These are phyloP conservation scores for Solanum hybrid DNA, from an alignment of 305 asterid genomes.

Conservation along the genomic window DNA sequence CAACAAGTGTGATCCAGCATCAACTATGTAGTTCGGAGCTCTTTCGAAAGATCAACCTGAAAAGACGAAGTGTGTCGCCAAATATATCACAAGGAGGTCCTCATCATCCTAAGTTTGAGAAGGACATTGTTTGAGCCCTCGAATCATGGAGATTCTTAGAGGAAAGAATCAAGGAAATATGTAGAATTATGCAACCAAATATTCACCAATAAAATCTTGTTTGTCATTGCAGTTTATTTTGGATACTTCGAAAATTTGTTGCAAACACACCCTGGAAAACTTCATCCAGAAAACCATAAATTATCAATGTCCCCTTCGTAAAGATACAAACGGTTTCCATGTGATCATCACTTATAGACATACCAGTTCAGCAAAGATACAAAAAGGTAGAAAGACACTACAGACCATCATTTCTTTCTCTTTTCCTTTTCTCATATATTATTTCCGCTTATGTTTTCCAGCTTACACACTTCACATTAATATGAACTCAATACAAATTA, in stretches of 20 bases:
- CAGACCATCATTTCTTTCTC: background rate
- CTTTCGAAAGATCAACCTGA: background rate
- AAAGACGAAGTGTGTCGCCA: background rate
- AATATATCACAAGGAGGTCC: background rate
- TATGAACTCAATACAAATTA: background rate
- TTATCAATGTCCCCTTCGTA: background rate
- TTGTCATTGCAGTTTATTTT: background rate
- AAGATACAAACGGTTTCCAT: background rate
- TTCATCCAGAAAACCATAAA: background rate
- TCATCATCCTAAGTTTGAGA: background rate
- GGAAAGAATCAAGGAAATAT: background rate
- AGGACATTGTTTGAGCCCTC: background rate
- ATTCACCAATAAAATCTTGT: background rate
- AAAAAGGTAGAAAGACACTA: background rate
- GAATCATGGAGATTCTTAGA: background rate
- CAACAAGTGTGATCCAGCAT: background rate
- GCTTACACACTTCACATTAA: background rate
- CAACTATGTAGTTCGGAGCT: background rate
- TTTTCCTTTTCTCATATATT: background rate
- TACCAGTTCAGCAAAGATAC: background rate
- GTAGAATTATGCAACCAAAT: background rate
- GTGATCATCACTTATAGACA: background rate
- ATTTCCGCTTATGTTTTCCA: background rate
- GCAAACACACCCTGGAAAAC: background rate
- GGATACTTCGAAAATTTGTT: background rate